phyloP scores from a whole-genome alignment of 441 rosid species.

The Brassica balearica region DNA sequence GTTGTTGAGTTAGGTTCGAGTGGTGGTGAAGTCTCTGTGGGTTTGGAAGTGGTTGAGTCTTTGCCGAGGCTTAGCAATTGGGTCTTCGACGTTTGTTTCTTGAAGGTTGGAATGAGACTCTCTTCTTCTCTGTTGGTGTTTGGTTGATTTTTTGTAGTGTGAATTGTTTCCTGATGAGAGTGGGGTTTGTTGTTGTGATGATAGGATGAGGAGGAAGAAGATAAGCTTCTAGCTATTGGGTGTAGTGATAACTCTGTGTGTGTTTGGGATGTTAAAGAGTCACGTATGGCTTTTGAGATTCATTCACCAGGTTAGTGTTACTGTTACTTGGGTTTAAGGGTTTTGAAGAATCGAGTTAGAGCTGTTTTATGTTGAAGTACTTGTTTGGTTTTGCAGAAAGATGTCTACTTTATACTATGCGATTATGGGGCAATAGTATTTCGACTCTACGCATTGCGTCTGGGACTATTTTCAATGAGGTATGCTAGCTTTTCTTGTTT shows the following conservation, averaged over 20 bases:
- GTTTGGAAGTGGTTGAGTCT: conserved; percentile 55
- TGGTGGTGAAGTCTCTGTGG: conserved; percentile 40
- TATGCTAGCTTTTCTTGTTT: conserved; percentile 28
- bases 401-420: conserved; percentile 51
- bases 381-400: not conserved
- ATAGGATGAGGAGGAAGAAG: conserved; percentile 47
- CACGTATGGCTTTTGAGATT: conserved; percentile 60
- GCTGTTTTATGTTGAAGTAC: conserved; percentile 3
- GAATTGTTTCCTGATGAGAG: conserved; percentile 2
- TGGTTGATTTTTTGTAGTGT: not conserved
- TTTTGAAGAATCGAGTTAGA: conserved; percentile 22
- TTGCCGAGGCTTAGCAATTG: conserved; percentile 85
- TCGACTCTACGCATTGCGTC: conserved; percentile 76
- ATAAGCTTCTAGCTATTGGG: conserved; percentile 72
- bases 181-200: conserved; percentile 32
- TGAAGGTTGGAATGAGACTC: conserved; percentile 23
- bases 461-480: conserved; percentile 96
- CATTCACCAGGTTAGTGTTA: conserved; percentile 74
- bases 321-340: conserved; percentile 6
- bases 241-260: conserved; percentile 82
- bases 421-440: conserved; percentile 82
- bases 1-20: conserved; percentile 38
- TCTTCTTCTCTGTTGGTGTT: not conserved
- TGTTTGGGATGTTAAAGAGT: conserved; percentile 70
- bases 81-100: conserved; percentile 80